Base-by-base conservation (phyloP, 441 rosid genomes). In the Populus hybrid region DNA sequence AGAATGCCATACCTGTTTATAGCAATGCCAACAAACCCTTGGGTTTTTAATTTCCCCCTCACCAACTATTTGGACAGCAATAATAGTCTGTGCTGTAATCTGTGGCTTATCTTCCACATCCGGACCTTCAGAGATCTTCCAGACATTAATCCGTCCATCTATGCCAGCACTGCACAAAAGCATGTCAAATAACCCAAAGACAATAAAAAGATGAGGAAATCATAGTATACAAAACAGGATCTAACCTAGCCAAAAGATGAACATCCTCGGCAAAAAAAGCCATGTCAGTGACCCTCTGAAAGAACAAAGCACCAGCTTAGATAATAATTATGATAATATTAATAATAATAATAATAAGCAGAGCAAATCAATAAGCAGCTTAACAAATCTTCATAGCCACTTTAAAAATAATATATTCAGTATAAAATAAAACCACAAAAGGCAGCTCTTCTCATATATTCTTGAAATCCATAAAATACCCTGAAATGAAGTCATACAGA, bases 21-120 rank as follows among this genome's bases (percentile, higher is more conserved):
- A 90, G 69, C 86, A 87, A 76, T 94, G 97, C 98, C 98, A 94
- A 82, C 97, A 94, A 68, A 93, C 82, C 68, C 92, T 89, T 23
- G 98, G 98, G 83, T 91, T 91, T 70, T 82, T 81, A 78, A 83
- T 75, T 73, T 89, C 89, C 64, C 80, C 90, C 74, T 87, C 88
- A 65, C 92, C 94, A 20, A 87, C 77, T 69, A 94, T 86, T 74
- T 93, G 92, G 81, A 91, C 76, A 69, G 97, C 91, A 84, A 88
- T 72, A 77, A 87, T 86, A 76, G 82, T 75, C 67, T 86, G 86
- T 69, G 91, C 97, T 18, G 93, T 82, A 59, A 94, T 94, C 75
- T 91, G 90, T 12, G 91, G 85, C 78, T 86, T 87, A 35, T 93
- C 97, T 78, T 89, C 90, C 78, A 86, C 95, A 81, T 90, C 91